Evolutionary conservation across 768 basidiomycete species (phyloP).

Genomic region (Pleurotus tuoliensis): DNA sequence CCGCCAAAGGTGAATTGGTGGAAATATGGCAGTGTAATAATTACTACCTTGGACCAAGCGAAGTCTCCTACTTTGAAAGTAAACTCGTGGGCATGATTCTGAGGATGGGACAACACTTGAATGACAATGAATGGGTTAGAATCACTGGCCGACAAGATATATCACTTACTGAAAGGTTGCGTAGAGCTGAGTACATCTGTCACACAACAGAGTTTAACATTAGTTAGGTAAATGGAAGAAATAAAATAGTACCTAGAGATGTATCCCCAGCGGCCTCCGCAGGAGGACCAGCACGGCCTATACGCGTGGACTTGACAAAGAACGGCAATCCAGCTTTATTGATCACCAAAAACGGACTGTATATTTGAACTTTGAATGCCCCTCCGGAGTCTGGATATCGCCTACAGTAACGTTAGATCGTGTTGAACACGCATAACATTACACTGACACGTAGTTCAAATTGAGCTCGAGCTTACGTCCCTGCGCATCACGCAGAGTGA

Average conservation of each 20-base stretch:
- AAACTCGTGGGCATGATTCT: conserved; percentile 79
- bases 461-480: conserved; percentile 76
- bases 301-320: conserved; percentile 58
- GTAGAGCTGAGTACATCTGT: conserved; percentile 48
- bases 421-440: background rate
- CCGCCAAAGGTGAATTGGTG: conserved; percentile 1
- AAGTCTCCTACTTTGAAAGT: conserved; percentile 79
- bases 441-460: conserved; percentile 84
- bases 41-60: conserved; percentile 77
- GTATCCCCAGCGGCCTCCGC: conserved; percentile 85
- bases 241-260: conserved; percentile 44
- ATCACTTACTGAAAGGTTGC: conserved; percentile 74
- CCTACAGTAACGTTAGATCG: conserved; percentile 25
- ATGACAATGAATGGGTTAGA: conserved; percentile 1
- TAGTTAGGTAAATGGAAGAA: conserved; percentile 7
- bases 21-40: background rate
- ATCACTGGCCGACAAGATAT: background rate
- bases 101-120: conserved; percentile 82
- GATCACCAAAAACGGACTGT: conserved; percentile 82
- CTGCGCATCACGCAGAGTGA: conserved; percentile 68
- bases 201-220: background rate
- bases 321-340: conserved; percentile 94
- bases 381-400: conserved; percentile 88
- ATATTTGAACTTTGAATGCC: conserved; percentile 94
- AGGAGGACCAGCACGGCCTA: conserved; percentile 56